phyloP scores from a whole-genome alignment of 106 monocot genomes.

The Hemerocallis citrina region DNA sequence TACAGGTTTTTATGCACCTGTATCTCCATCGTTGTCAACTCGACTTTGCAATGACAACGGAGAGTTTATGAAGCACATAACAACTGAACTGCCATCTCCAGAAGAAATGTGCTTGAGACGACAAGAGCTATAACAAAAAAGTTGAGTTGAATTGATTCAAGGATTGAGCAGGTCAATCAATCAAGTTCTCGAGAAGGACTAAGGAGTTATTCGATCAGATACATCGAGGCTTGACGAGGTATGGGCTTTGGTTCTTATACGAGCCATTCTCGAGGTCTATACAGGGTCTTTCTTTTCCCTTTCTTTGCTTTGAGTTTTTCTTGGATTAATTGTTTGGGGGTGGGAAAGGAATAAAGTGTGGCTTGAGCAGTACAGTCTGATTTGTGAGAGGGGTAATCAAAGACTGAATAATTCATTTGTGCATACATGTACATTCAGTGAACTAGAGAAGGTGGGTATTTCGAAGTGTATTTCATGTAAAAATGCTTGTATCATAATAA shows the following conservation, averaged over 20 bases:
- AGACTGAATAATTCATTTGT: no score
- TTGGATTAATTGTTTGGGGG: not conserved
- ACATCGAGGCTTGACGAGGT: not conserved
- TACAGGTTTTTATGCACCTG: conserved; percentile 50
- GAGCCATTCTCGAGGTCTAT: not conserved
- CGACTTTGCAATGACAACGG: conserved; percentile 36
- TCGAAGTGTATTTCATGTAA: no score
- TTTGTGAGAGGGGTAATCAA: no score
- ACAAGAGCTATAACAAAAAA: conserved; percentile 28
- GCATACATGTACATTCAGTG: no score
- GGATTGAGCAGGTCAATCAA: not conserved
- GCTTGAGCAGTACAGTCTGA: no score
- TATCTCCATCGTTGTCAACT: conserved; percentile 67
- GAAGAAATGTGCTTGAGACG: conserved; percentile 40
- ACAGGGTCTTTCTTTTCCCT: no score
- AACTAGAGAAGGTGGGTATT: no score
- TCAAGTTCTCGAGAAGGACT: not conserved
- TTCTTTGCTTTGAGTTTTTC: not conserved
- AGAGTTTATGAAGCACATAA: conserved; percentile 54
- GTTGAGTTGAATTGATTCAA: not conserved
- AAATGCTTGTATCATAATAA: no score
- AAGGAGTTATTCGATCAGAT: not conserved
- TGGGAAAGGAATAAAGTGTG: not conserved
- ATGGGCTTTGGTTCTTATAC: not conserved
- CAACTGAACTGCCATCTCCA: conserved; percentile 40